Evolutionary conservation across 1,284 basidiomycete genomes (phyloP), one percentile per base, ranked within the genome.

Genomic region (Polyporus tsugae): DNA sequence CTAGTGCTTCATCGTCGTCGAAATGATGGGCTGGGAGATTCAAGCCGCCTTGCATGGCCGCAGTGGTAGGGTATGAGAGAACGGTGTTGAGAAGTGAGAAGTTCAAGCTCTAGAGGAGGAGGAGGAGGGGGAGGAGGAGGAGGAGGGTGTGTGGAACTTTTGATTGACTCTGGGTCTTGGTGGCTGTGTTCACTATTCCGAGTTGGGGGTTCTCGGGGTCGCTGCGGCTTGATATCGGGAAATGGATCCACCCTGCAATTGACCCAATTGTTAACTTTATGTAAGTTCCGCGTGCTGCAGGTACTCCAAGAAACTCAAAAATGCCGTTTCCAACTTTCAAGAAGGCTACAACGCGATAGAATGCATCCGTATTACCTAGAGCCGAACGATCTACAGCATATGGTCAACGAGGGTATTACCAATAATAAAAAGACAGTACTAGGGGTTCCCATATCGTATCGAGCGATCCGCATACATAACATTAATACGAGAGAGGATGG

Each of bases 331-430:
- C 1, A 42, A 42, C 41, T 15, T 52, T 13, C 22, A 13, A 13
- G 11, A 25, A 49, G 0, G n/a, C 22, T 53, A 53, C 25, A 55
- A 35, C 29, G 33, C 17, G 22, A 22, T 42, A 60, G 22, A n/a
- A 60, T 25, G 38, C 38, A 41, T 60, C 39, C 22, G 36, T 60
- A 60, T 60, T 38, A 60, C 38, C 36, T 60, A 60, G 38, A 60
- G 58, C 15, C 36, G 39, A 36, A 11, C 29, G 9, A 29, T 49
- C 22, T 64, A 72, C 66, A 68, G 52, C 25, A 29, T n/a, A 49
- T 44, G 29, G n/a, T 63, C 42, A 62, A 67, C 63, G 71, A 72
- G 67, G 62, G 71, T 69, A 70, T 68, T 72, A 72, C 67, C 67
- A 62, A 72, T 72, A 72, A 72, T 67, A 59, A 72, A 68, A 67